Evolutionary conservation across 306 rosid species (phyloP), one percentile per base, ranked within the genome.

Genomic region (Ziziphus jujuba): DNA sequence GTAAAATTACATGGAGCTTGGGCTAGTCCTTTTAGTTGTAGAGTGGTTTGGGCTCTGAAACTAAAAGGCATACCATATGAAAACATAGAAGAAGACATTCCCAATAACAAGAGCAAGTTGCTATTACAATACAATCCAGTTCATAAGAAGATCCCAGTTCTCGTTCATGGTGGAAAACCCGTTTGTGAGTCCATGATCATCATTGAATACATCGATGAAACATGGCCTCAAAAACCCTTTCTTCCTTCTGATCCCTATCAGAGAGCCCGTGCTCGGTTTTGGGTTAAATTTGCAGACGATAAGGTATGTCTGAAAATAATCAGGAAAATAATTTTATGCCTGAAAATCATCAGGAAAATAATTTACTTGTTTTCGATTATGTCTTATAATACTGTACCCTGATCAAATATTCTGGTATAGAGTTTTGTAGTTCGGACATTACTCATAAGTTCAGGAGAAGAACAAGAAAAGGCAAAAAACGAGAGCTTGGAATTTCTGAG

Each of bases 81-180:
- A 2, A 40, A 67, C 78, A 59, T 78, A 8, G 90, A 78, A 31
- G 93, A 87, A 80, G 84, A 84, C 9, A 78, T 87, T 0, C 48
- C 5, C 60, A 25, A 53, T 15, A 82, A 68, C 13, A 82, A 78
- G 73, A 87, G 83, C 57, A 38, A 74, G 56, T 52, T 75, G 36
- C 81, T 87, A 33, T 73, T 77, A 2, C 17, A 84, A 11, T 60
- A 80, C 84, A 87, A 84, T 11, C 92, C 89, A 3, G 61, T 82
- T 0, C 51, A 79, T 75, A 82, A 87, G 72, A 77, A 80, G 45
- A 44, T 74, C 20, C 92, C 92, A 0, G 82, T 84, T 21, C 76
- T 84, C 0, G 84, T 87, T 77, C 89, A 87, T 75, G 61, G 12
- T 5, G 85, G 80, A 45, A 84, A 80, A 75, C 75, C 89, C 0